Conservation (phyloP, 2,329 filamentous ascomycete genomes). For the Sporothrix dimorphospora region DNA sequence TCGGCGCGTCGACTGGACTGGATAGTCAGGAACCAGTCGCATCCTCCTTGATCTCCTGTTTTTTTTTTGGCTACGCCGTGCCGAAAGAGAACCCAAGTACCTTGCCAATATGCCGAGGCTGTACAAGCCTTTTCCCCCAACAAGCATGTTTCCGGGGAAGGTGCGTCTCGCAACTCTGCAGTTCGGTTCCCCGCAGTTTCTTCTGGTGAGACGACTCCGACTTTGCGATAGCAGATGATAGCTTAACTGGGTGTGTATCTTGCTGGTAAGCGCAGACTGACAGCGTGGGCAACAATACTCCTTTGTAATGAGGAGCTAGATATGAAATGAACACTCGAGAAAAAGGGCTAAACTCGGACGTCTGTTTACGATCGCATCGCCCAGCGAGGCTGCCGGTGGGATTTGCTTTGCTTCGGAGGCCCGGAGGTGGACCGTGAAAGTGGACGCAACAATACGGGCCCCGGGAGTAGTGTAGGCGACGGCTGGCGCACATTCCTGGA, state of each 20-base stretch:
- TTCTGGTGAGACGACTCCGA: conserved; percentile 8
- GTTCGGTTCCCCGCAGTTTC: neutral
- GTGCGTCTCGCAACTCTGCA: neutral
- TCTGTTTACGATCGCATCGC: neutral
- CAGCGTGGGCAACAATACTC: neutral
- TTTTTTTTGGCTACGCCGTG: neutral
- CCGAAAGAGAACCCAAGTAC: neutral
- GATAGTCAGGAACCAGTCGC: neutral
- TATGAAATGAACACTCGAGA: too few species aligned
- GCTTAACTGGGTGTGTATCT: neutral
- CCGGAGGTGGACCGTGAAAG: neutral
- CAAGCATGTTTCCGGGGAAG: neutral
- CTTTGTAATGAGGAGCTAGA: neutral
- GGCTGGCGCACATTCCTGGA: neutral
- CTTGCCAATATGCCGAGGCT: conserved; percentile 13
- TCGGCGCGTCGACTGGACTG: neutral
- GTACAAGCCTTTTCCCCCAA: neutral
- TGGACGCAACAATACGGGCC: neutral
- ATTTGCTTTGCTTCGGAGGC: neutral
- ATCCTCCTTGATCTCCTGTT: neutral
- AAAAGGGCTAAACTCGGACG: neutral
- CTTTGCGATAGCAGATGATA: conserved; percentile 12
- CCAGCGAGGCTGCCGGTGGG: neutral
- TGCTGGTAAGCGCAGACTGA: neutral
- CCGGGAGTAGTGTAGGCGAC: neutral